Evolutionary conservation across 192 early-diverging fungal genomes (phyloP).

Genomic region (Entomortierella chlamydospora): DNA sequence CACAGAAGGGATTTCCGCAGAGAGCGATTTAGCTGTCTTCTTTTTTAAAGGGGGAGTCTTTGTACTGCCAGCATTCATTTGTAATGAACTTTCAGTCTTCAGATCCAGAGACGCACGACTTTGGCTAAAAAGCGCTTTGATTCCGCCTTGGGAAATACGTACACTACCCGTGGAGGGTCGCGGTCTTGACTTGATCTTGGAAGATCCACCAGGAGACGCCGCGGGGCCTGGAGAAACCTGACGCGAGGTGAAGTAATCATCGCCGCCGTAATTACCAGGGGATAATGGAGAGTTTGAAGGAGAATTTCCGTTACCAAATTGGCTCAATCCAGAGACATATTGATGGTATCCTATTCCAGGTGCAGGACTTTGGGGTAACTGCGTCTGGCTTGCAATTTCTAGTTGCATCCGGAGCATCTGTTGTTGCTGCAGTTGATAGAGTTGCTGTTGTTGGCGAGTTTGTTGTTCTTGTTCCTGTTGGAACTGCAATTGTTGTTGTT

Average conservation of each 20-base stretch:
- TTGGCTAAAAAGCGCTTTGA: constrained; percentile 48
- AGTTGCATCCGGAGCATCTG: constrained; percentile 36
- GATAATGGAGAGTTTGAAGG: constrained; percentile 38
- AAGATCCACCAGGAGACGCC: constrained; percentile 30
- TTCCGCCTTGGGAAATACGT: constrained; percentile 41
- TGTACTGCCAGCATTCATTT: not conserved
- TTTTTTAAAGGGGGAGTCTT: constrained; percentile 15
- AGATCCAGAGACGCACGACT: constrained; percentile 36
- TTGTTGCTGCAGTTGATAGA: constrained; percentile 43
- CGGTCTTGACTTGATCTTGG: constrained; percentile 51
- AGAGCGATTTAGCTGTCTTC: constrained; percentile 1
- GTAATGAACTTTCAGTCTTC: constrained; percentile 27
- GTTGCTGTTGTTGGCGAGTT: constrained; percentile 15
- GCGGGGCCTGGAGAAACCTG: constrained; percentile 31
- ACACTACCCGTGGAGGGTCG: constrained; percentile 13
- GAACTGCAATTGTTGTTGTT: constrained; percentile 31
- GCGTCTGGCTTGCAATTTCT: constrained; percentile 36
- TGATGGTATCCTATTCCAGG: constrained; percentile 18
- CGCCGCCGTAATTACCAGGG: constrained; percentile 40
- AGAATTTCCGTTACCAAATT: constrained; percentile 32
- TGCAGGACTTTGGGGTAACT: constrained; percentile 37
- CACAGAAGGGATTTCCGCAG: constrained; percentile 8
- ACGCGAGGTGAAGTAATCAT: constrained; percentile 43
- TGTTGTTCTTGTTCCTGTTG: constrained; percentile 9
- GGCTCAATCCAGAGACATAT: constrained; percentile 26